phyloP scores from a whole-genome alignment of 2,329 filamentous ascomycete genomes.

The Alternaria angustiovoidea region DNA sequence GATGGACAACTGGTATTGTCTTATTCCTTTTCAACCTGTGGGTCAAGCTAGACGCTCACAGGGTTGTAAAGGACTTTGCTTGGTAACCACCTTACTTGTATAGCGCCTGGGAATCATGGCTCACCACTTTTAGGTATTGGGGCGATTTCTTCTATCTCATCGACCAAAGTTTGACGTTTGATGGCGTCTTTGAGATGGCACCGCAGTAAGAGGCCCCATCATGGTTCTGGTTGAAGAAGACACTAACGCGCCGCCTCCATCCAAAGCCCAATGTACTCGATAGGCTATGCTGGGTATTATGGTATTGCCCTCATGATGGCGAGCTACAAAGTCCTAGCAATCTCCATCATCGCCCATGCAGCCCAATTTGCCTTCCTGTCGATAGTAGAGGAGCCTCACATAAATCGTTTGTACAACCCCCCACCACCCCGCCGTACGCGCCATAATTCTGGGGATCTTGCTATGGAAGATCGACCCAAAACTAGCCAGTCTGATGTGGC shows the following conservation, averaged over 20 bases:
- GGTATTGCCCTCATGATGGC: slow-evolving; percentile 98
- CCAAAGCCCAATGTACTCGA: slow-evolving; percentile 27
- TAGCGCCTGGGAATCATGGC: neutral
- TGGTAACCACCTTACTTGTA: slow-evolving; percentile 61
- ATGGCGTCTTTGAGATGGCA: slow-evolving; percentile 98
- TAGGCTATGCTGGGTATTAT: slow-evolving; percentile 94
- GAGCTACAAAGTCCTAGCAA: slow-evolving; percentile 96
- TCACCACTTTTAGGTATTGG: slow-evolving; percentile 70
- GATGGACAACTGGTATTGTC: slow-evolving; percentile 80
- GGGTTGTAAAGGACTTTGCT: slow-evolving; percentile 97
- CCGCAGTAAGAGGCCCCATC: slow-evolving; percentile 61
- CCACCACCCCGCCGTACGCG: slow-evolving; percentile 77
- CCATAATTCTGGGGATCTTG: slow-evolving; percentile 50
- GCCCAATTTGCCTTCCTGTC: slow-evolving; percentile 94
- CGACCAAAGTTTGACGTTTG: slow-evolving; percentile 96
- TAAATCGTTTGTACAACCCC: slow-evolving; percentile 96
- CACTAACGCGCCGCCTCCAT: slow-evolving; percentile 12
- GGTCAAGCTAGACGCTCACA: slow-evolving; percentile 97
- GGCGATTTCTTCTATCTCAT: slow-evolving; percentile 99
- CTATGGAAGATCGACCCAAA: slow-evolving; percentile 50
- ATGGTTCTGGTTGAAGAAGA: neutral
- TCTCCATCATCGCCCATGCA: slow-evolving; percentile 92
- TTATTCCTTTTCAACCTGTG: slow-evolving; percentile 95
- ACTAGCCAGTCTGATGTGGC: slow-evolving; percentile 50
- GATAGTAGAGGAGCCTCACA: slow-evolving; percentile 94